Evolutionary conservation across 2,329 filamentous ascomycete species (phyloP).

Genomic region (Exophiala bonariae): DNA sequence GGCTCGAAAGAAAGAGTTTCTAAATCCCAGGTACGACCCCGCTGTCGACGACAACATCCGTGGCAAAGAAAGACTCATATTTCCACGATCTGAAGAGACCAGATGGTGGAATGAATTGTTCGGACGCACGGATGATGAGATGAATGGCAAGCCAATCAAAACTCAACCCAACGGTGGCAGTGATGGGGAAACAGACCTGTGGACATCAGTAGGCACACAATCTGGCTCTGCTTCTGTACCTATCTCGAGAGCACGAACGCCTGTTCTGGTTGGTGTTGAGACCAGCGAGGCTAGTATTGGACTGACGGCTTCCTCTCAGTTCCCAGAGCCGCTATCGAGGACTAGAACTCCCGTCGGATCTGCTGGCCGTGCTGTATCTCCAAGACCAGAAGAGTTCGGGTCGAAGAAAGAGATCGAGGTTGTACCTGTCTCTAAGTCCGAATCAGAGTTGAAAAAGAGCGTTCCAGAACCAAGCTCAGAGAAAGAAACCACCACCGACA

Average conservation of each 20-base stretch:
- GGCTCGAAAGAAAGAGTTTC: constrained; percentile 74
- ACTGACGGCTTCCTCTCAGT: constrained; percentile 38
- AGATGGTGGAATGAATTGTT: constrained; percentile 93
- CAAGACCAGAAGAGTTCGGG: constrained; percentile 4
- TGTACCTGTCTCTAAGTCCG: background rate
- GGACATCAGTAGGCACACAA: constrained; percentile 20
- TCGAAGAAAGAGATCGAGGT: background rate
- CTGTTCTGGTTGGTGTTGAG: constrained; percentile 62
- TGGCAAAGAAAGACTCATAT: constrained; percentile 78
- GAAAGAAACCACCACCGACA: background rate
- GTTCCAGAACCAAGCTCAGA: background rate
- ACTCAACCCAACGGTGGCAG: constrained; percentile 12
- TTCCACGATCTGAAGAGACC: constrained; percentile 75
- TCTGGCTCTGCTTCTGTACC: constrained; percentile 15
- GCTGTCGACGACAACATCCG: constrained; percentile 74
- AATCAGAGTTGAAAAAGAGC: background rate
- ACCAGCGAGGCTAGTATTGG: constrained; percentile 56
- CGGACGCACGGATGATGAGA: constrained; percentile 82
- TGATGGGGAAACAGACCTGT: constrained; percentile 21
- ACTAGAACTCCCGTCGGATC: constrained; percentile 3
- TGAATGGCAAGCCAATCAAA: constrained; percentile 60
- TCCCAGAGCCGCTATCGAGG: constrained; percentile 2
- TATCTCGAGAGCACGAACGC: constrained; percentile 39
- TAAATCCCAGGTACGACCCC: constrained; percentile 76
- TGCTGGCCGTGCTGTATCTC: constrained; percentile 1